Evolutionary conservation across 345 rosid genomes (phyloP).

Genomic region (Populus pruinosa): DNA sequence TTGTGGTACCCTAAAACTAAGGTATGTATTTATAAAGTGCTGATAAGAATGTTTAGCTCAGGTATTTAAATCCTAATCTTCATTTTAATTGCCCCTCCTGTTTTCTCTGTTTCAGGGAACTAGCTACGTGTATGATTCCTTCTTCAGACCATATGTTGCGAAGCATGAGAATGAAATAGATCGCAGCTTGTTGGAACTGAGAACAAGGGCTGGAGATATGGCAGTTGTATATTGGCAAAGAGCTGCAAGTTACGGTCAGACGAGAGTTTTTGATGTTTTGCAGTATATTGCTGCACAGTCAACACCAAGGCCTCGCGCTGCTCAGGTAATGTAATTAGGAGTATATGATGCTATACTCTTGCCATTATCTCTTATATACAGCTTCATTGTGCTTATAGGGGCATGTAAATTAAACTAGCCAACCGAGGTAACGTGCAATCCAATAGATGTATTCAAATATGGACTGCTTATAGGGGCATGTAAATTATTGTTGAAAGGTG

Average conservation of each 20-base stretch:
- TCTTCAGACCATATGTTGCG: conserved; percentile 53
- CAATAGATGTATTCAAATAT: no score
- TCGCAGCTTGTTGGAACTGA: conserved; percentile 51
- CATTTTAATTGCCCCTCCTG: neutral
- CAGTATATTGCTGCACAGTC: conserved; percentile 51
- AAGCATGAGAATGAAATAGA: conserved; percentile 69
- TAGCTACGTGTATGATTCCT: conserved; percentile 58
- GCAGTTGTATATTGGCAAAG: conserved; percentile 51
- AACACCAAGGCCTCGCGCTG: conserved; percentile 43
- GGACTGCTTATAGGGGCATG: neutral
- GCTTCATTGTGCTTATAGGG: neutral
- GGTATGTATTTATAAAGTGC: conserved; percentile 36
- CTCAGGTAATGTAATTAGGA: conserved; percentile 32
- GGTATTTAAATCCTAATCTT: neutral
- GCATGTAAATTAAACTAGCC: neutral
- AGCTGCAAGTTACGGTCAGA: conserved; percentile 50
- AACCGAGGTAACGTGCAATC: neutral
- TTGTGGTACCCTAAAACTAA: conserved; percentile 83
- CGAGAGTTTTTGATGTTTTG: conserved; percentile 49
- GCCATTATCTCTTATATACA: neutral
- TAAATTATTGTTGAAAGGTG: neutral
- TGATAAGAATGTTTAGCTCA: neutral
- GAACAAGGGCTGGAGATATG: conserved; percentile 53
- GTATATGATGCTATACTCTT: neutral
- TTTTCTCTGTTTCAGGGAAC: conserved; percentile 47